A percentile compares a stretch with the other conserved stretches of the same genome.
These are phyloP conservation scores for Xerocomellus intermedius DNA, from an alignment of 768 basidiomycete genomes.

Conservation along the genomic window DNA sequence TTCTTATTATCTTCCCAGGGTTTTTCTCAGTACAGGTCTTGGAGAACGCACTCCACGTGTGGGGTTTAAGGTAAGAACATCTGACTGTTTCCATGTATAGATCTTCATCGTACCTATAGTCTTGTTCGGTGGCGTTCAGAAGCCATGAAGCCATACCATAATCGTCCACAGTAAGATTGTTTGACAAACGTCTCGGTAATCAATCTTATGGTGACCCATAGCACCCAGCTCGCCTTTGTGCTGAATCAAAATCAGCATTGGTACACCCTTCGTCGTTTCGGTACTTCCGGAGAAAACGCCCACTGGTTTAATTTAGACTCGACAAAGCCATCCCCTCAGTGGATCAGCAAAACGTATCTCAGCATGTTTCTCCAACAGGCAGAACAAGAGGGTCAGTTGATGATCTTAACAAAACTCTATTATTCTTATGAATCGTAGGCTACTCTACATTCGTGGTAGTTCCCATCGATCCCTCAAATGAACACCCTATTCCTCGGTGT, in stretches of 20 bases:
- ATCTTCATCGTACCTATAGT: slow-evolving; percentile 29
- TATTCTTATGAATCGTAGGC: slow-evolving; percentile 42
- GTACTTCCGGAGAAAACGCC: slow-evolving; percentile 46
- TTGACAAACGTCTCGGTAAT: background rate
- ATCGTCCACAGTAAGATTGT: slow-evolving; percentile 67
- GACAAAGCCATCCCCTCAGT: slow-evolving; percentile 64
- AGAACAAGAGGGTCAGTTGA: slow-evolving; percentile 70
- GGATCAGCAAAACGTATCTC: slow-evolving; percentile 81
- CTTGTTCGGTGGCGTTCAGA: slow-evolving; percentile 85
- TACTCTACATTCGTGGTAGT: slow-evolving; percentile 81
- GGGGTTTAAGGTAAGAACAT: slow-evolving; percentile 67
- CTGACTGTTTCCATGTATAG: background rate
- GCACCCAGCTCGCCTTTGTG: slow-evolving; percentile 83
- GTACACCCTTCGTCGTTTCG: slow-evolving; percentile 86
- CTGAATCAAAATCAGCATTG: slow-evolving; percentile 86
- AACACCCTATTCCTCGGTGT: slow-evolving; percentile 55
- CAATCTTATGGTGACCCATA: slow-evolving; percentile 30
- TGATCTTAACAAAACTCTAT: background rate
- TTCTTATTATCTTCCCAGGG: slow-evolving; percentile 41
- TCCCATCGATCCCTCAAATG: slow-evolving; percentile 54
- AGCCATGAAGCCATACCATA: slow-evolving; percentile 73
- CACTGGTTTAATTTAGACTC: slow-evolving; percentile 94
- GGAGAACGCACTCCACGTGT: slow-evolving; percentile 79
- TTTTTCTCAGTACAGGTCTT: slow-evolving; percentile 93
- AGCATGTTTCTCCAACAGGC: slow-evolving; percentile 86